Evolutionary conservation across 345 rosid species (phyloP).

Genomic region (Jatropha curcas): DNA sequence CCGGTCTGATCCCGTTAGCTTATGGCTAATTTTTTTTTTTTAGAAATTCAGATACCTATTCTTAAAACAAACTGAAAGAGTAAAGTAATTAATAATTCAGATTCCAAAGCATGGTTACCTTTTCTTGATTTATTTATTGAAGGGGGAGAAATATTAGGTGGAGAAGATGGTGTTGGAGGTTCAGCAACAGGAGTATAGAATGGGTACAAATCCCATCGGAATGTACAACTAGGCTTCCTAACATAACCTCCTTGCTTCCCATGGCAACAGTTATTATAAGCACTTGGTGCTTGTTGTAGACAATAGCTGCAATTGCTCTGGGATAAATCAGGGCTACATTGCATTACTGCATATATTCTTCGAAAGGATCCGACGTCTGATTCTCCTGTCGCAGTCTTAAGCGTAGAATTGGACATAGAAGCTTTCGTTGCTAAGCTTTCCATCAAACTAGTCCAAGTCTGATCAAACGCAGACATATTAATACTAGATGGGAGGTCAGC

Average conservation of each 20-base stretch:
- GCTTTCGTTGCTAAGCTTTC: slow-evolving; percentile 19
- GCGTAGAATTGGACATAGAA: slow-evolving; percentile 28
- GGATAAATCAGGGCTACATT: slow-evolving; percentile 60
- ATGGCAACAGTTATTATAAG: slow-evolving; percentile 22
- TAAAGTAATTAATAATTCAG: too few relatives aligned
- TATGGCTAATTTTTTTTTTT: too few relatives aligned
- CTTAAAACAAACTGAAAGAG: too few relatives aligned
- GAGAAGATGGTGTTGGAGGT: slow-evolving; percentile 21
- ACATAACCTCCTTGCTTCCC: slow-evolving; percentile 44
- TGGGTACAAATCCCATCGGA: slow-evolving; percentile 48
- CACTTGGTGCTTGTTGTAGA: slow-evolving; percentile 13
- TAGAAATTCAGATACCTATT: too few relatives aligned
- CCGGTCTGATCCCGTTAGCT: too few relatives aligned
- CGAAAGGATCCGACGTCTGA: neutral
- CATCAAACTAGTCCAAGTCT: slow-evolving; percentile 37
- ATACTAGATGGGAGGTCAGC: slow-evolving; percentile 11
- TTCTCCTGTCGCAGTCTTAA: slow-evolving; percentile 41
- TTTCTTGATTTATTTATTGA: neutral
- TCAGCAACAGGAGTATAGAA: slow-evolving; percentile 30
- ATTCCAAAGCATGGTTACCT: neutral
- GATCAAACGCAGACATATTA: slow-evolving; percentile 12
- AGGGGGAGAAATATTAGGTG: too few relatives aligned
- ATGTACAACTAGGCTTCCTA: slow-evolving; percentile 44
- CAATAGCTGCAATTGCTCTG: slow-evolving; percentile 34
- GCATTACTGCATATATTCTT: slow-evolving; percentile 42